These are phyloP conservation scores for Lepiota brunneoincarnata DNA, from an alignment of 768 basidiomycete species.

Conservation along the genomic window DNA sequence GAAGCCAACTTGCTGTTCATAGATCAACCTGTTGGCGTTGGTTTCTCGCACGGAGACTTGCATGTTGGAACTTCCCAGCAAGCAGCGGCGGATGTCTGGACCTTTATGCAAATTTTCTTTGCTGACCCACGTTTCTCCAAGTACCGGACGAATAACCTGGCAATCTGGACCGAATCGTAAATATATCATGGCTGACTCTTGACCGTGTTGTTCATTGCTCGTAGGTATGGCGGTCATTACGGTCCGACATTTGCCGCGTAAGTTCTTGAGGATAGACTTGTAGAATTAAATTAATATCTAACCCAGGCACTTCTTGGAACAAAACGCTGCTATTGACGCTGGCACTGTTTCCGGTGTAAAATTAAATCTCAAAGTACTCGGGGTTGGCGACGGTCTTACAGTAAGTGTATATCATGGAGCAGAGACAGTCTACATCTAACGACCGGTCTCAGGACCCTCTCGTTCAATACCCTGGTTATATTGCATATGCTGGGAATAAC, in stretches of 20 bases:
- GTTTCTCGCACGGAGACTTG: conserved; percentile 56
- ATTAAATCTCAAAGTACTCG: conserved; percentile 62
- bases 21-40: conserved; percentile 62
- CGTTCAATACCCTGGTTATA: conserved; percentile 56
- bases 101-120: conserved; percentile 62
- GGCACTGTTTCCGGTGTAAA: conserved; percentile 41
- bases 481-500: conserved; percentile 52
- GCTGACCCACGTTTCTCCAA: conserved; percentile 51
- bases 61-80: conserved; percentile 48
- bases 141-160: conserved; percentile 42
- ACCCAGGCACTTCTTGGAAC: conserved; percentile 49
- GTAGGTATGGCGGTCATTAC: conserved; percentile 69
- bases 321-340: conserved; percentile 53
- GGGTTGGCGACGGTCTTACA: conserved; percentile 61
- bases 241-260: conserved; percentile 63
- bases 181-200: conserved; percentile 8
- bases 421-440: neutral
- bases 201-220: neutral
- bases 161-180: conserved; percentile 64
- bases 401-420: conserved; percentile 26
- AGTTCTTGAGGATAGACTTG: conserved; percentile 10
- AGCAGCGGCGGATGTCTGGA: conserved; percentile 60
- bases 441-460: conserved; percentile 33
- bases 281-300: neutral
- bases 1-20: conserved; percentile 57